phyloP scores from a whole-genome alignment of 768 basidiomycete species.

The Floccularia luteovirens region DNA sequence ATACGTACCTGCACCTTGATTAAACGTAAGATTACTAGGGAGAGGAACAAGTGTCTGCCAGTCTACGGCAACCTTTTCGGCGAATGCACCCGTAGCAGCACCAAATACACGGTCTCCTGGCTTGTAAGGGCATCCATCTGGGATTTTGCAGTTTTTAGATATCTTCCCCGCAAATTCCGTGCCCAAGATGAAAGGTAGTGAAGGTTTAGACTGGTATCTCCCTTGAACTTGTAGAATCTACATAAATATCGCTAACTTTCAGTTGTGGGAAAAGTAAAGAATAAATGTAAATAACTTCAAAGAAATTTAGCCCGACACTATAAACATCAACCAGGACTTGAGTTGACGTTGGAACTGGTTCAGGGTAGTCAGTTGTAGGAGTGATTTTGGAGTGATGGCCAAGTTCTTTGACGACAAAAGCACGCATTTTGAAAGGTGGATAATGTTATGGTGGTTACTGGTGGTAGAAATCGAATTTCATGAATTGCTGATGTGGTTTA shows the following conservation, averaged over 20 bases:
- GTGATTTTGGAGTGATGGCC: slow-evolving; percentile 60
- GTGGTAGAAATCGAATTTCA: slow-evolving; percentile 1
- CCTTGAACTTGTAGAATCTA: slow-evolving; percentile 85
- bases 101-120: slow-evolving; percentile 90
- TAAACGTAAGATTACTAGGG: slow-evolving; percentile 70
- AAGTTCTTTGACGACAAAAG: slow-evolving; percentile 65
- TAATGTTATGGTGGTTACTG: too few species aligned
- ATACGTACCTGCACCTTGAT: slow-evolving; percentile 73
- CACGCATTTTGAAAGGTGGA: slow-evolving; percentile 51
- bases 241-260: slow-evolving; percentile 8
- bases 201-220: slow-evolving; percentile 80
- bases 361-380: slow-evolving; percentile 45
- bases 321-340: slow-evolving; percentile 74
- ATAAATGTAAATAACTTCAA: slow-evolving; percentile 37
- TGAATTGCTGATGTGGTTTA: neutral
- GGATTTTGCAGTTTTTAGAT: slow-evolving; percentile 63
- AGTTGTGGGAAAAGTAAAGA: neutral
- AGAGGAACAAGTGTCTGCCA: slow-evolving; percentile 50
- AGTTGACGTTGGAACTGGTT: slow-evolving; percentile 39
- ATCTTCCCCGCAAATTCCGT: slow-evolving; percentile 82
- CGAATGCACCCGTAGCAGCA: slow-evolving; percentile 68
- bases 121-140: slow-evolving; percentile 68
- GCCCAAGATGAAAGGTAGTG: slow-evolving; percentile 81
- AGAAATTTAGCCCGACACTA: slow-evolving; percentile 73
- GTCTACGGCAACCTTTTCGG: slow-evolving; percentile 61